A percentile compares a stretch with the other conserved stretches of the same genome.
phyloP scores from a whole-genome alignment of 129 eudicot species.

The Sambucus nigra region DNA sequence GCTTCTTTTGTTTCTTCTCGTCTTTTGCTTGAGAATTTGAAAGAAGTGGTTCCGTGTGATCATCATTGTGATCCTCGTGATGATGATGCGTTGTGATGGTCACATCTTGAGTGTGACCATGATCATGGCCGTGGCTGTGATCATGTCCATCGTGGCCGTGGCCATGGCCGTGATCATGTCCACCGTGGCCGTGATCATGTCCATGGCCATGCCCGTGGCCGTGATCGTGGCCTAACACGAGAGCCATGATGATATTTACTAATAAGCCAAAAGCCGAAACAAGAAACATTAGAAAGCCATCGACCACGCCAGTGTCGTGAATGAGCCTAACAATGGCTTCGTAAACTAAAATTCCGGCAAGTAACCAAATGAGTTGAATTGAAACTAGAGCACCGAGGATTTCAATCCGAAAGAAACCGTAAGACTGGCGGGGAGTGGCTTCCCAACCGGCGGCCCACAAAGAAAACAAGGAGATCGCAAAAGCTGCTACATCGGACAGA shows the following conservation, averaged over 20 bases:
- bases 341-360: conserved; percentile 42
- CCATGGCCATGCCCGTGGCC: conserved; percentile 30
- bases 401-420: conserved; percentile 46
- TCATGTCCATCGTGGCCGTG: conserved; percentile 7
- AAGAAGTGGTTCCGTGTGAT: conserved; percentile 21
- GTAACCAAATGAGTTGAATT: conserved; percentile 47
- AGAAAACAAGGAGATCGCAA: conserved; percentile 42
- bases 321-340: conserved; percentile 38
- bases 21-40: background rate
- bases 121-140: conserved; percentile 17
- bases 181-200: conserved; percentile 11
- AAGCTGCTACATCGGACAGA: conserved; percentile 50
- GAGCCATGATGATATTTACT: conserved; percentile 37
- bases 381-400: conserved; percentile 48
- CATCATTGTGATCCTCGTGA: conserved; percentile 16
- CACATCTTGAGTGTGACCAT: background rate
- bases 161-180: conserved; percentile 15
- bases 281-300: conserved; percentile 42
- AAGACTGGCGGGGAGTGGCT: conserved; percentile 51
- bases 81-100: conserved; percentile 13
- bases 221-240: conserved; percentile 43
- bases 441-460: conserved; percentile 64
- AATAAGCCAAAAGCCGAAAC: conserved; percentile 32
- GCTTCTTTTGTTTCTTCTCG: conserved; percentile 16
- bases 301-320: conserved; percentile 26